Evolutionary conservation across 2,329 filamentous ascomycete genomes (phyloP).

Genomic region (Colletotrichum liaoningense): DNA sequence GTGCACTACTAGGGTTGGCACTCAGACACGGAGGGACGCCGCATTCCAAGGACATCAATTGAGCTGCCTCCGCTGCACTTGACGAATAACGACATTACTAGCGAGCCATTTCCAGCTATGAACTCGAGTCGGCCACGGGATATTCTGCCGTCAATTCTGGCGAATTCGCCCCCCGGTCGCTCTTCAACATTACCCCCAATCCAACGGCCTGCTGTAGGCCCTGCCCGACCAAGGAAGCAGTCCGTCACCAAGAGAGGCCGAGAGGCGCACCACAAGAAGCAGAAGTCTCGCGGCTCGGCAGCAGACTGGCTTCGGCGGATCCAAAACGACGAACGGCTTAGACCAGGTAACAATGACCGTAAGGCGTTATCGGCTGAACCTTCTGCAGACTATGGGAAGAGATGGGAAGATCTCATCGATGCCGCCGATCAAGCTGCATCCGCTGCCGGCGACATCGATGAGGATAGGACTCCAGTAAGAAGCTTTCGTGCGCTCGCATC

Average conservation of each 20-base stretch:
- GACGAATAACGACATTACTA: constrained; percentile 71
- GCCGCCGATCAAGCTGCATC: constrained; percentile 80
- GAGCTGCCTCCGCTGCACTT: constrained; percentile 78
- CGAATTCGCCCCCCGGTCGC: constrained; percentile 84
- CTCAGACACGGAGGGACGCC: constrained; percentile 76
- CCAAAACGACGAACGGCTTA: constrained; percentile 73
- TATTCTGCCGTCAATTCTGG: constrained; percentile 84
- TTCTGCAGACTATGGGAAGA: constrained; percentile 82
- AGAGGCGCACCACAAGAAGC: constrained; percentile 83
- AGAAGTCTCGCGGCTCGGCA: constrained; percentile 77
- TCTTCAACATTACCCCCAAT: constrained; percentile 90
- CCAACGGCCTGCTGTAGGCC: constrained; percentile 76
- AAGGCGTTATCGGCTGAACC: constrained; percentile 92
- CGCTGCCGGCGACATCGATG: constrained; percentile 90
- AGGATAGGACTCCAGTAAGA: constrained; percentile 88
- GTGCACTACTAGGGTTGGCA: constrained; percentile 69
- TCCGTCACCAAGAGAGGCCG: constrained; percentile 85
- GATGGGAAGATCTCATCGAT: constrained; percentile 97
- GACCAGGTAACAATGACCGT: constrained; percentile 74
- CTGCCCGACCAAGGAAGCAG: constrained; percentile 82
- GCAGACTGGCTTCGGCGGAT: constrained; percentile 72
- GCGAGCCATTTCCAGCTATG: constrained; percentile 76
- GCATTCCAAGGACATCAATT: constrained; percentile 74
- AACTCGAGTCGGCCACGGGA: constrained; percentile 74
- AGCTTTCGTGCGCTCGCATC: not conserved